phyloP scores from a whole-genome alignment of 495 filamentous ascomycete species.

The Peziza echinospora region DNA sequence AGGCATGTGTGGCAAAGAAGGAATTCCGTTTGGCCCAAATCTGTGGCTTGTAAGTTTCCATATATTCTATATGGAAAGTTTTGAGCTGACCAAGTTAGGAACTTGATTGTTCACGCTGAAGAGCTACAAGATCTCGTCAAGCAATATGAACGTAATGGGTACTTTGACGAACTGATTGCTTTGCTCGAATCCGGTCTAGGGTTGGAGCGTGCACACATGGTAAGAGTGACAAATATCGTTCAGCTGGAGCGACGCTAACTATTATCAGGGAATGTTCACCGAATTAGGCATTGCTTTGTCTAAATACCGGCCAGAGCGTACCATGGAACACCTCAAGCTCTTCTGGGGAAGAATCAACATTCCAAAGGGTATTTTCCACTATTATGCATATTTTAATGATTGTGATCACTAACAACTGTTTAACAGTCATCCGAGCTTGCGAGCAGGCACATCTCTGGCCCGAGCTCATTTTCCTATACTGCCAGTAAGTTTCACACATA shows the following conservation, averaged over 20 bases:
- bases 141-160: slow-evolving; percentile 91
- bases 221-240: no score
- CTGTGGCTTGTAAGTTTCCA: slow-evolving; percentile 88
- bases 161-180: slow-evolving; percentile 92
- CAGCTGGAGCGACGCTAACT: no score
- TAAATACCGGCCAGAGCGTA: slow-evolving; percentile 86
- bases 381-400: no score
- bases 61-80: no score
- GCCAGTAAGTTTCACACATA: slow-evolving; percentile 31
- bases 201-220: slow-evolving; percentile 71
- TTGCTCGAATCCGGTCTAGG: slow-evolving; percentile 91
- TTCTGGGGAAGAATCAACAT: slow-evolving; percentile 99
- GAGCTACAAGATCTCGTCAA: slow-evolving; percentile 82
- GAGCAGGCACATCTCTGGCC: slow-evolving; percentile 96
- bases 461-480: slow-evolving; percentile 95
- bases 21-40: slow-evolving; percentile 99
- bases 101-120: slow-evolving; percentile 95
- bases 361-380: slow-evolving; percentile 93
- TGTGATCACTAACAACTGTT: no score
- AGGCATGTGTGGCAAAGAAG: slow-evolving; percentile 92
- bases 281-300: slow-evolving; percentile 84
- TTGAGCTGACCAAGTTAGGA: no score
- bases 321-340: slow-evolving; percentile 97
- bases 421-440: slow-evolving; percentile 66
- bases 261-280: slow-evolving; percentile 99